A percentile compares a stretch with the other conserved stretches of the same genome.
phyloP scores from a whole-genome alignment of 2,329 filamentous ascomycete species.

The Venturia effusa region DNA sequence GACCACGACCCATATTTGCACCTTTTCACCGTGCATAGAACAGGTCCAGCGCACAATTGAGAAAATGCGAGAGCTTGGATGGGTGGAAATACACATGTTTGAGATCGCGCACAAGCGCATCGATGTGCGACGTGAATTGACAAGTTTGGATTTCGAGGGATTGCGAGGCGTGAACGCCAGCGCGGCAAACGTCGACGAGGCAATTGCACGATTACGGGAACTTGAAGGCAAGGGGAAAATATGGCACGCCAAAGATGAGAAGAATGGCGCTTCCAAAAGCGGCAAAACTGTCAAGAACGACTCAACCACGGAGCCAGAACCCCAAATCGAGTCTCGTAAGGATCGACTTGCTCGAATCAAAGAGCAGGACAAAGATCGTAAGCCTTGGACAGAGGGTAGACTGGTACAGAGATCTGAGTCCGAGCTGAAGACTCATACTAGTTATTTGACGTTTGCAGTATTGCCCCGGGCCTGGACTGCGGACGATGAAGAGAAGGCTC shows the following conservation, averaged over 20 bases:
- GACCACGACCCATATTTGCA: slow-evolving; percentile 71
- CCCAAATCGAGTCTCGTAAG: slow-evolving; percentile 14
- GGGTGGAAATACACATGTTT: slow-evolving; percentile 89
- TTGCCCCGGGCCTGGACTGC: slow-evolving; percentile 78
- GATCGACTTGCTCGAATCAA: slow-evolving; percentile 22
- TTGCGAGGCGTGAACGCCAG: slow-evolving; percentile 56
- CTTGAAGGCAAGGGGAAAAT: slow-evolving; percentile 51
- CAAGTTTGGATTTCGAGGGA: slow-evolving; percentile 61
- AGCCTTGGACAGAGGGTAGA: slow-evolving; percentile 64
- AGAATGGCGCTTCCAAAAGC: slow-evolving; percentile 16
- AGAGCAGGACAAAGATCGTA: slow-evolving; percentile 29
- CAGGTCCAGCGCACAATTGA: slow-evolving; percentile 83
- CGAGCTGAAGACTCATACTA: slow-evolving; percentile 91
- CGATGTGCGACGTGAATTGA: slow-evolving; percentile 70
- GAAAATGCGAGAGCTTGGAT: slow-evolving; percentile 67
- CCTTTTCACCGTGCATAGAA: slow-evolving; percentile 94
- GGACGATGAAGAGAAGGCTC: slow-evolving; percentile 59
- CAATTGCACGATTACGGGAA: slow-evolving; percentile 59
- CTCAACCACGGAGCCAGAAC: slow-evolving; percentile 17
- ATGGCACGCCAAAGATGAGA: slow-evolving; percentile 17
- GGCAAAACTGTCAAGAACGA: slow-evolving; percentile 20
- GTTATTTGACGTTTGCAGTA: slow-evolving; percentile 89
- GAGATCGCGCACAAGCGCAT: slow-evolving; percentile 73
- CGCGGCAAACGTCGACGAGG: slow-evolving; percentile 68
- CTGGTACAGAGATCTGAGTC: slow-evolving; percentile 72